These are phyloP conservation scores for Ustilago trichophora DNA, from an alignment of 1,284 basidiomycete genomes.

Conservation along the genomic window DNA sequence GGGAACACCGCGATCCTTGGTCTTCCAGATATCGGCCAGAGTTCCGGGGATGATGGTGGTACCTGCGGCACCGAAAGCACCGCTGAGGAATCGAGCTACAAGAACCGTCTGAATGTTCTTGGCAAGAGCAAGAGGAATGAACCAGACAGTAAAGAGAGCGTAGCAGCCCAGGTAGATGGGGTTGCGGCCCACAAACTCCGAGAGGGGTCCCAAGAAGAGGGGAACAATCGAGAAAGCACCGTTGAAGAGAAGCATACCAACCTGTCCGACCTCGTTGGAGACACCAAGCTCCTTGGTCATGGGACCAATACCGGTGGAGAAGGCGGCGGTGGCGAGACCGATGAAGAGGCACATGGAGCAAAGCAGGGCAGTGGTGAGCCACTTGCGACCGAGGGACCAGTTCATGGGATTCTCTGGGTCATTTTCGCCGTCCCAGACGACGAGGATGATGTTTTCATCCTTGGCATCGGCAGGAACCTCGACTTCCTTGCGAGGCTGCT, in stretches of 20 bases:
- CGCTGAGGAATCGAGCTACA: conserved; percentile 62
- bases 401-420: conserved; percentile 59
- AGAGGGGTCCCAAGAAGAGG: conserved; percentile 64
- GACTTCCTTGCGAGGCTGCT: conserved; percentile 30
- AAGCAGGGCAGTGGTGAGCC: conserved; percentile 56
- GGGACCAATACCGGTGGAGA: conserved; percentile 56
- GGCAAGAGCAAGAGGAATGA: conserved; percentile 60
- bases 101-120: conserved; percentile 64
- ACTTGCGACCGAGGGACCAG: conserved; percentile 51
- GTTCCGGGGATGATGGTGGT: conserved; percentile 55
- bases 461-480: conserved; percentile 27
- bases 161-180: conserved; percentile 64
- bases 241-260: conserved; percentile 65
- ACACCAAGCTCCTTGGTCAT: conserved; percentile 63
- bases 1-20: conserved; percentile 59
- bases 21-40: conserved; percentile 60
- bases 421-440: conserved; percentile 52
- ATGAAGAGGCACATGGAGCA: conserved; percentile 62
- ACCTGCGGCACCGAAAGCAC: conserved; percentile 63
- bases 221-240: conserved; percentile 55
- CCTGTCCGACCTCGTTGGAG: conserved; percentile 59
- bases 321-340: conserved; percentile 64
- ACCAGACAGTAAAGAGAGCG: conserved; percentile 62
- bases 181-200: conserved; percentile 64
- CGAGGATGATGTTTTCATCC: conserved; percentile 54